These are phyloP conservation scores for Elaeis guineensis DNA, from an alignment of 176 grass and related monocot species.

Conservation along the genomic window DNA sequence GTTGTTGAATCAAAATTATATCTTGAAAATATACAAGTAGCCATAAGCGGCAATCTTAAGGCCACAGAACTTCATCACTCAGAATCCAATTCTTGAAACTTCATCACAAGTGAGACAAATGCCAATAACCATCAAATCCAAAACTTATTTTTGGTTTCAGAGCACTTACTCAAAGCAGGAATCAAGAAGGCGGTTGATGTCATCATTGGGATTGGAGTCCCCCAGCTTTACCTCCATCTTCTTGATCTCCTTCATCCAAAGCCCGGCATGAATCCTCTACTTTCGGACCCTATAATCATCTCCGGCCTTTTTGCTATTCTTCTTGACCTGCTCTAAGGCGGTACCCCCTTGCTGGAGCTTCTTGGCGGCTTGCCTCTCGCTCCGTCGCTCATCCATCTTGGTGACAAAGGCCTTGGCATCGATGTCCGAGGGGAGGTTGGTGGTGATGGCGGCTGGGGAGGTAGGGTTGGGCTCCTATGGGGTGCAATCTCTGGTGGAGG, in stretches of 20 bases:
- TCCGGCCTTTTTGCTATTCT: slow-evolving; percentile 29
- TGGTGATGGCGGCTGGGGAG: background rate
- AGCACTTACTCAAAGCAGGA: too few relatives aligned
- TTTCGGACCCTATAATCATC: slow-evolving; percentile 81
- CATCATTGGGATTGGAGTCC: slow-evolving; percentile 39
- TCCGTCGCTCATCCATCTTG: slow-evolving; percentile 88
- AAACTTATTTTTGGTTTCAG: too few relatives aligned
- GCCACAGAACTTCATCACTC: too few relatives aligned
- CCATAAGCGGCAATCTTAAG: too few relatives aligned
- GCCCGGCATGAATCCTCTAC: slow-evolving; percentile 73
- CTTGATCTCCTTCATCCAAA: slow-evolving; percentile 94
- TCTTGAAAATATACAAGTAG: too few relatives aligned
- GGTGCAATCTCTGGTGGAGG: slow-evolving; percentile 14
- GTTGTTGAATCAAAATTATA: too few relatives aligned
- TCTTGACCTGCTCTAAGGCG: slow-evolving; percentile 12
- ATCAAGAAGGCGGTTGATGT: slow-evolving; percentile 82
- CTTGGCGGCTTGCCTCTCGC: slow-evolving; percentile 36
- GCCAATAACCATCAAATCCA: too few relatives aligned
- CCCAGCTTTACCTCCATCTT: slow-evolving; percentile 81
- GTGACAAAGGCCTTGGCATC: slow-evolving; percentile 84
- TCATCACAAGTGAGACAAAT: too few relatives aligned
- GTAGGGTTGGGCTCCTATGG: slow-evolving; percentile 10
- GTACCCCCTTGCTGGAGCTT: slow-evolving; percentile 6
- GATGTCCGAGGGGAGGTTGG: slow-evolving; percentile 34
- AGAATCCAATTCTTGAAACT: too few relatives aligned